Conservation (phyloP, 73 alveolate genomes). For the Paramecium sonneborni region DNA sequence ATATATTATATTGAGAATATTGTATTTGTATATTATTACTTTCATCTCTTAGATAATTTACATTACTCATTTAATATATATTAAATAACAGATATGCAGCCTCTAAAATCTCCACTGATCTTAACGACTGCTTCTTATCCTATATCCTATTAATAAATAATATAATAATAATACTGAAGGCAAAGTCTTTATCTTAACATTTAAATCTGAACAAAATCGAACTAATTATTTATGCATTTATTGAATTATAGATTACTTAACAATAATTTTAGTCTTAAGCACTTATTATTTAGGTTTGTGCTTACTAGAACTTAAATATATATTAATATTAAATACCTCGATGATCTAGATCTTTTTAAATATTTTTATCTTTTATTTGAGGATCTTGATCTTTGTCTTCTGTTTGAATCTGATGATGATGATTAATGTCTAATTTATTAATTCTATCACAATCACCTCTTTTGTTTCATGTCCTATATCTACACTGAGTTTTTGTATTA, state of each 20-base stretch:
- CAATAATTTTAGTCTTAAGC: neutral
- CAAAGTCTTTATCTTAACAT: neutral
- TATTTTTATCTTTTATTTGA: neutral
- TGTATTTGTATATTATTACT: neutral
- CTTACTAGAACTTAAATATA: neutral
- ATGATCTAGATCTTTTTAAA: neutral
- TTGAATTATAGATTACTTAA: neutral
- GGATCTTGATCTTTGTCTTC: slow-evolving; percentile 21
- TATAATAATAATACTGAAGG: neutral
- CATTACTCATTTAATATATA: slow-evolving; percentile 10
- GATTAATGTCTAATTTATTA: slow-evolving; percentile 1
- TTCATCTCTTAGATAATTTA: neutral
- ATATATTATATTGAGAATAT: neutral
- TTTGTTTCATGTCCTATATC: neutral
- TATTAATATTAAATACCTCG: neutral
- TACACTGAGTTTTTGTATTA: slow-evolving; percentile 56
- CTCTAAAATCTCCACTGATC: neutral
- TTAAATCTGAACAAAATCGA: neutral
- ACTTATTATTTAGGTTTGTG: neutral
- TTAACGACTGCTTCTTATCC: neutral
- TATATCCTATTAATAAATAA: neutral
- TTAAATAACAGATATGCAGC: slow-evolving; percentile 1
- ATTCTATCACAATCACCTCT: neutral
- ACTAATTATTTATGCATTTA: neutral
- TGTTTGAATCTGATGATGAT: neutral